Percentiles rank a stretch among this genome's conserved stretches.
Evolutionary conservation across 768 basidiomycete species (phyloP).

Genomic region (Kockovaella imperatae): DNA sequence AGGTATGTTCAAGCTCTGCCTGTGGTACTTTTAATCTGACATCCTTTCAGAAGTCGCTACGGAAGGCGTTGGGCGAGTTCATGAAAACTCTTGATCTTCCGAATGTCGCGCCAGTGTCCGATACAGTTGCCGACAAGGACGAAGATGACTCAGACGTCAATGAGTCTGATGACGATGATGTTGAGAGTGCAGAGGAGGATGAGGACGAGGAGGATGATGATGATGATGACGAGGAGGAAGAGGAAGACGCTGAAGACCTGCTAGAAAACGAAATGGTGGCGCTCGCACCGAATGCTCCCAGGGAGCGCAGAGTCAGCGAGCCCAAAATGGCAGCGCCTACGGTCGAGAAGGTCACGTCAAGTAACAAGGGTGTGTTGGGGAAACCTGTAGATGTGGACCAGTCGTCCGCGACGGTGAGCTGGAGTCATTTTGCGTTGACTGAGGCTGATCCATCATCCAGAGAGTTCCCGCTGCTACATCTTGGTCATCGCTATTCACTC

Average conservation of each 20-base stretch:
- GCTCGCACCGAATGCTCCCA: too few relatives aligned
- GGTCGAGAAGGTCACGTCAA: not conserved
- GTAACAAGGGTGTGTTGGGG: too few relatives aligned
- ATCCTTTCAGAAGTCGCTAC: slow-evolving; percentile 28
- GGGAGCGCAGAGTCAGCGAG: too few relatives aligned
- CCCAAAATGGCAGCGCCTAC: not conserved
- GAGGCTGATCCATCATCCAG: not conserved
- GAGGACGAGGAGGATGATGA: slow-evolving; percentile 9
- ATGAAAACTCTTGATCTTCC: slow-evolving; percentile 42
- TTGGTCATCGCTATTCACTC: slow-evolving; percentile 25
- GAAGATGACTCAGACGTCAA: slow-evolving; percentile 50
- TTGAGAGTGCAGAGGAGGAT: slow-evolving; percentile 17
- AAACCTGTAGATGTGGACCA: too few relatives aligned
- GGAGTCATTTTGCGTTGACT: too few relatives aligned
- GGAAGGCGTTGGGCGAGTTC: slow-evolving; percentile 37
- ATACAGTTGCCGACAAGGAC: slow-evolving; percentile 22
- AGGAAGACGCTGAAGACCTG: slow-evolving; percentile 7
- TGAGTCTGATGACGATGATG: slow-evolving; percentile 33
- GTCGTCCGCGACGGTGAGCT: too few relatives aligned
- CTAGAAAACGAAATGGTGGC: not conserved
- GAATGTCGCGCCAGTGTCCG: slow-evolving; percentile 6
- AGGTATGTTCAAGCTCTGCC: slow-evolving; percentile 10
- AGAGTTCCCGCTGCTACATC: slow-evolving; percentile 17
- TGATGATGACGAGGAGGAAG: slow-evolving; percentile 14
- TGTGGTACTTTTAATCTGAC: slow-evolving; percentile 1